Conservation (phyloP, 2,329 filamentous ascomycete genomes). For the Fusarium abutilonis region DNA sequence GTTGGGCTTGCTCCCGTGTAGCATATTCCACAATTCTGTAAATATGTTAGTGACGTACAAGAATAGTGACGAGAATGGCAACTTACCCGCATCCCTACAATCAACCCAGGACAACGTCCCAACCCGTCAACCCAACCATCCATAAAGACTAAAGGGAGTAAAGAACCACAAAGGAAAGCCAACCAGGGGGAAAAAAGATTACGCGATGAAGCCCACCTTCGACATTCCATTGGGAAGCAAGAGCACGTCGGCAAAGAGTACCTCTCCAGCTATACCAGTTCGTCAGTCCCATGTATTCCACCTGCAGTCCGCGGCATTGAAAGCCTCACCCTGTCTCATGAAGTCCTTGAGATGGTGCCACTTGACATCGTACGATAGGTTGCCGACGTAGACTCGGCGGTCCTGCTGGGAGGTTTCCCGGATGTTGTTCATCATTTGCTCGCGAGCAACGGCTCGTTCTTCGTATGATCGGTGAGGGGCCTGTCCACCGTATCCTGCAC, state of each 20-base stretch:
- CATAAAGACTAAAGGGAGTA: conserved; percentile 77
- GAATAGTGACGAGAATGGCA: not conserved
- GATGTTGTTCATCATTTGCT: conserved; percentile 95
- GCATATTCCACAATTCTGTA: conserved; percentile 99
- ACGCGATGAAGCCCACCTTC: conserved; percentile 98
- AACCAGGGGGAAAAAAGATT: conserved; percentile 78
- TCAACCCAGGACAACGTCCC: conserved; percentile 85
- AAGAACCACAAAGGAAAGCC: conserved; percentile 77
- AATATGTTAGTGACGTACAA: conserved; percentile 46
- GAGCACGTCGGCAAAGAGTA: conserved; percentile 99
- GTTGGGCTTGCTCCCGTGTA: conserved; percentile 98
- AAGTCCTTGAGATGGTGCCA: conserved; percentile 99
- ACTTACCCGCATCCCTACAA: conserved; percentile 99
- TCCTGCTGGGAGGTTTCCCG: conserved; percentile 97
- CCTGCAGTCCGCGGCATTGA: conserved; percentile 42
- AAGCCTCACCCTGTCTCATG: conserved; percentile 93
- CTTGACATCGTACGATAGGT: conserved; percentile 99
- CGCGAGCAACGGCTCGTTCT: conserved; percentile 83
- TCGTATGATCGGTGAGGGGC: conserved; percentile 79
- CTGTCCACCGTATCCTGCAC: conserved; percentile 69
- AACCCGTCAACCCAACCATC: conserved; percentile 99
- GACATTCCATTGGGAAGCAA: conserved; percentile 99
- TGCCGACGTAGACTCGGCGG: conserved; percentile 98
- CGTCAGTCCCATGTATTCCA: conserved; percentile 53
- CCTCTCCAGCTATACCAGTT: conserved; percentile 83